phyloP scores from a whole-genome alignment of 495 filamentous ascomycete species.

The Lasiosphaeria ovina region DNA sequence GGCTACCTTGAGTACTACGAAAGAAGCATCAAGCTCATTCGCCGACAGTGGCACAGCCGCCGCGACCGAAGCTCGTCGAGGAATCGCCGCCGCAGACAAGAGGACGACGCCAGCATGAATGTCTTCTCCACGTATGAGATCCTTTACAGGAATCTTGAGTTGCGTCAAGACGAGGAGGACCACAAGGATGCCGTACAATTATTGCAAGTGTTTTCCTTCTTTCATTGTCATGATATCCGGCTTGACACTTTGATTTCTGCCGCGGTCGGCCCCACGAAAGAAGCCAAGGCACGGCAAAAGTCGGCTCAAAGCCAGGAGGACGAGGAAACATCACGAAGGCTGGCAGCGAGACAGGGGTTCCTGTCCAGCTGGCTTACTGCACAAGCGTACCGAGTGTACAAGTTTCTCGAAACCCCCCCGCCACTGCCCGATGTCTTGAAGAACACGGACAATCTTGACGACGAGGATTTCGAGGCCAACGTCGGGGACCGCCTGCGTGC shows the following conservation, averaged over 20 bases:
- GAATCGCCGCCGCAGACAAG: not conserved
- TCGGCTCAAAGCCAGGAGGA: not conserved
- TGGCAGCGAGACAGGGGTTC: too few relatives aligned
- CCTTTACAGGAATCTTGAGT: slow-evolving; percentile 2
- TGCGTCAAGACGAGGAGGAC: not conserved
- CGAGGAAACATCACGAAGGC: too few relatives aligned
- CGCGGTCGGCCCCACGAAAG: slow-evolving; percentile 4
- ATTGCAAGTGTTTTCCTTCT: slow-evolving; percentile 13
- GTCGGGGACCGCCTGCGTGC: slow-evolving; percentile 5
- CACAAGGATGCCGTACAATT: slow-evolving; percentile 9
- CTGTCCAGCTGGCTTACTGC: too few relatives aligned
- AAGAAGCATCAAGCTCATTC: not conserved
- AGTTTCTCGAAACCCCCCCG: too few relatives aligned
- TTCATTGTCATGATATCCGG: slow-evolving; percentile 11
- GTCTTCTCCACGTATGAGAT: slow-evolving; percentile 16
- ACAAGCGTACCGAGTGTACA: too few relatives aligned
- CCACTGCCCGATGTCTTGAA: too few relatives aligned
- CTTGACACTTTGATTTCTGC: slow-evolving; percentile 4
- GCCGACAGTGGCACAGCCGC: not conserved
- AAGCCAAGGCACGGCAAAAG: slow-evolving; percentile 7
- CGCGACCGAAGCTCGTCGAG: not conserved
- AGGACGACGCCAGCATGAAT: slow-evolving; percentile 3
- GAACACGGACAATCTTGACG: too few relatives aligned
- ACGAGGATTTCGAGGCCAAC: not conserved
- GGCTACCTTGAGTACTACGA: slow-evolving; percentile 10